Conservation (phyloP, 805 yeast species). For the Wilhelminamyces savonicus region DNA sequence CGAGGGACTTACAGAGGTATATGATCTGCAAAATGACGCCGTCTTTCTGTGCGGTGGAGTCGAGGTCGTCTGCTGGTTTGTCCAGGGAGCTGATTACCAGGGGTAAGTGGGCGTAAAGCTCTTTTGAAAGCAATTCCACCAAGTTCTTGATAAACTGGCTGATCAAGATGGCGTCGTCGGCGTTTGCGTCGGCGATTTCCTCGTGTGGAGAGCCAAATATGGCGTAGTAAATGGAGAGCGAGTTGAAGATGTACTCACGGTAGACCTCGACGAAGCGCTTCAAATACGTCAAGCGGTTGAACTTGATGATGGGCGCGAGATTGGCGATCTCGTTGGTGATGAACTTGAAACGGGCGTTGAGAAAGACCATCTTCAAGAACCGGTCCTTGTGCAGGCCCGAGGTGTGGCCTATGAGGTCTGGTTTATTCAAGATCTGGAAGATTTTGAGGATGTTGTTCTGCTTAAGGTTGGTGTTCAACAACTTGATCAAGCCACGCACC, state of each 20-base stretch:
- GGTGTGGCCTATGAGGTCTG: conserved; percentile 37
- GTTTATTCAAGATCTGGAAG: conserved; percentile 65
- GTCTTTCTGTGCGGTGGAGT: conserved; percentile 40
- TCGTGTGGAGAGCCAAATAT: conserved; percentile 39
- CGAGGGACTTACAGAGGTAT: conserved; percentile 83
- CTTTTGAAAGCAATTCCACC: conserved; percentile 16
- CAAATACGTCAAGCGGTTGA: conserved; percentile 53
- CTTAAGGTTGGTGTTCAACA: conserved; percentile 69
- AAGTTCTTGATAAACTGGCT: conserved; percentile 25
- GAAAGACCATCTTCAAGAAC: conserved; percentile 46
- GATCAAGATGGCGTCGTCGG: conserved; percentile 15
- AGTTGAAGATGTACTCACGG: conserved; percentile 75
- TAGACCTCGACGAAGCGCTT: conserved; percentile 79
- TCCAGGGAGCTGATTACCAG: conserved; percentile 4
- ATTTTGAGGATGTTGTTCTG: conserved; percentile 77
- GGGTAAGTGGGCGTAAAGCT: conserved; percentile 18
- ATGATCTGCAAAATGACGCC: conserved; percentile 76
- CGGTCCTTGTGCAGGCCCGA: conserved; percentile 9
- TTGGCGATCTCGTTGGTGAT: conserved; percentile 56
- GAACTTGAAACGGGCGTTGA: conserved; percentile 65
- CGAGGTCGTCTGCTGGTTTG: conserved; percentile 17
- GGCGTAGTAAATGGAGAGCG: conserved; percentile 60
- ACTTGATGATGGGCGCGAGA: conserved; percentile 48
- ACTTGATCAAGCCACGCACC: conserved; percentile 62
- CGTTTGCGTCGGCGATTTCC: conserved; percentile 8